Base-by-base conservation (phyloP, 192 early-diverging fungal species). In the Entomortierella lignicola region DNA sequence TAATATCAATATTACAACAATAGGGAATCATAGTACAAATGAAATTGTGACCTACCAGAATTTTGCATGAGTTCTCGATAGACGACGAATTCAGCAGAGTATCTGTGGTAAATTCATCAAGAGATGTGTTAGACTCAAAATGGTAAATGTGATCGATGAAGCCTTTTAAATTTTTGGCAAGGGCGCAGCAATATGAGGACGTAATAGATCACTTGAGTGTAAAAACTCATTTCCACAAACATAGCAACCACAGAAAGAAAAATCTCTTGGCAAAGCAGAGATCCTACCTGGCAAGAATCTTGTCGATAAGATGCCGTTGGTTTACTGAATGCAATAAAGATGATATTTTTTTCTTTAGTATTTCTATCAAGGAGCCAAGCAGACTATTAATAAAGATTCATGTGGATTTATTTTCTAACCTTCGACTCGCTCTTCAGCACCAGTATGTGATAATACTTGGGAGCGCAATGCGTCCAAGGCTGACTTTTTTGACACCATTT, bases 251-350 rank as follows among this genome's bases (percentile, higher is more conserved):
- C 29, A 43, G 25, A 61, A 2, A 17, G 37, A 50, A 4, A n/a
- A 27, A 47, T 63, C 60, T 15, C 41, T 10, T n/a, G 39, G 4
- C 15, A 31, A 18, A 30, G 27, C 32, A 32, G 21, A 51, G 13
- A 25, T 21, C 25, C 7, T 70, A 86, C 84, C 90, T 81, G 17
- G 93, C 94, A 8, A 96, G 84, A 43, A 95, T 95, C 85, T 97
- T 97, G 77, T 97, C 95, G 69, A 97, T 94, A 25, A 97, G 83
- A 82, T 94, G 93, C 20, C 95, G 84, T 77, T 96, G 94, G 82
- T 97, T 97, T 1, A 96, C 95, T 84, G 86, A n/a, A n/a, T n/a
- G n/a, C n/a, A n/a, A n/a, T n/a, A n/a, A n/a, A n/a, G n/a, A n/a
- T n/a, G n/a, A n/a, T n/a, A n/a, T n/a, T n/a, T n/a, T n/a, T n/a